phyloP scores from a whole-genome alignment of 129 eudicot species.

The Tagetes patula region DNA sequence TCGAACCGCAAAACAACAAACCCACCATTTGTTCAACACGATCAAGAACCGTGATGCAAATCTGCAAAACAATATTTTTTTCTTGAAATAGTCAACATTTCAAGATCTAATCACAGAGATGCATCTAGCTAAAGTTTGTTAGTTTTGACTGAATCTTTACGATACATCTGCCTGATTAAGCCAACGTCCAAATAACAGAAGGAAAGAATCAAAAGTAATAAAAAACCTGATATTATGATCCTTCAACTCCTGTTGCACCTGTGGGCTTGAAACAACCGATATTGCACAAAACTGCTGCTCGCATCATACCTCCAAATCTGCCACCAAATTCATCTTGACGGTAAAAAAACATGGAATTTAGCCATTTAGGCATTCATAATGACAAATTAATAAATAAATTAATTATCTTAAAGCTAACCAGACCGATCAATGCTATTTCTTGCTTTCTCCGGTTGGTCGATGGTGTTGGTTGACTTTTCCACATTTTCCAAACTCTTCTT shows the following conservation, averaged over 20 bases:
- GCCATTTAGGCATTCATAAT: not conserved
- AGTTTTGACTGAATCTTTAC: constrained; percentile 33
- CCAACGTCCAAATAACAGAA: constrained; percentile 31
- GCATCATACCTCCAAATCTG: constrained; percentile 96
- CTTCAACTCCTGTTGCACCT: constrained; percentile 54
- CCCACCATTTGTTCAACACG: too few species aligned
- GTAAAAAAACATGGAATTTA: constrained; percentile 26
- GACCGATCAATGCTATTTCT: constrained; percentile 98
- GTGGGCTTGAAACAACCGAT: constrained; percentile 90
- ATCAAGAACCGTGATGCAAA: not conserved
- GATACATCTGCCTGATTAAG: constrained; percentile 37
- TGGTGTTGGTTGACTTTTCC: constrained; percentile 47
- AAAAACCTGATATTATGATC: constrained; percentile 40
- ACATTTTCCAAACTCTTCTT: constrained; percentile 53
- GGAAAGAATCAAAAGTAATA: constrained; percentile 23
- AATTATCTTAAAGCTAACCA: constrained; percentile 42
- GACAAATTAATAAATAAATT: not conserved
- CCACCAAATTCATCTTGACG: constrained; percentile 36
- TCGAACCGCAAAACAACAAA: not conserved
- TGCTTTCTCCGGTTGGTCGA: constrained; percentile 83
- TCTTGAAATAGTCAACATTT: constrained; percentile 2
- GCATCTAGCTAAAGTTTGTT: constrained; percentile 28
- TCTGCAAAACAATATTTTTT: not conserved
- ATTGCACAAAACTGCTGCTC: constrained; percentile 88
- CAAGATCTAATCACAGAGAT: not conserved